These are phyloP conservation scores for Clavispora fructus DNA, from an alignment of 805 yeast genomes.

Conservation along the genomic window DNA sequence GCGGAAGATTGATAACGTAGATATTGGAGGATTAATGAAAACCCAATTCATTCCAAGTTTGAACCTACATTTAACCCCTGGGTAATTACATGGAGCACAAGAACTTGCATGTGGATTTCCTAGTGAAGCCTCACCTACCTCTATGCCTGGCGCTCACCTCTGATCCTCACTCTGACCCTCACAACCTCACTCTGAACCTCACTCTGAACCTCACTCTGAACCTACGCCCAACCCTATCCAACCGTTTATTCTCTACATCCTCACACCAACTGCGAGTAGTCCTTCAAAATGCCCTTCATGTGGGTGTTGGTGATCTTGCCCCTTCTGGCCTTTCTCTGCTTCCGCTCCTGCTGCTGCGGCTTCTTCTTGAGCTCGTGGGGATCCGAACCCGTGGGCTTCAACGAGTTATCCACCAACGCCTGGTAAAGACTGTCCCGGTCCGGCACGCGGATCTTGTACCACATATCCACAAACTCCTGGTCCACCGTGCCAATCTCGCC, in stretches of 20 bases:
- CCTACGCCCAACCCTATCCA: too few relatives aligned
- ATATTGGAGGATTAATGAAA: too few relatives aligned
- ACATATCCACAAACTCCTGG: slow-evolving; percentile 73
- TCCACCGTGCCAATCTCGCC: slow-evolving; percentile 69
- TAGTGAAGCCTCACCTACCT: too few relatives aligned
- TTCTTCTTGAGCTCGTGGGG: slow-evolving; percentile 84
- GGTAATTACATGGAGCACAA: too few relatives aligned
- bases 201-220: too few relatives aligned
- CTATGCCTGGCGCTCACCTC: too few relatives aligned
- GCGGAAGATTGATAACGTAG: too few relatives aligned
- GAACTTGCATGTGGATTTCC: too few relatives aligned
- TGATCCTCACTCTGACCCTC: too few relatives aligned
- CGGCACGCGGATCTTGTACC: slow-evolving; percentile 79
- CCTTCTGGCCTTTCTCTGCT: slow-evolving; percentile 86
- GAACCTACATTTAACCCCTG: too few relatives aligned
- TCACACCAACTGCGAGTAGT: slow-evolving; percentile 49
- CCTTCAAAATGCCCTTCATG: slow-evolving; percentile 92
- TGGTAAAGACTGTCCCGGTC: slow-evolving; percentile 76
- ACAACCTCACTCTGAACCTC: too few relatives aligned
- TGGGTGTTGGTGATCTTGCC: slow-evolving; percentile 95
- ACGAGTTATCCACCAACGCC: slow-evolving; percentile 71
- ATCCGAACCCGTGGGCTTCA: slow-evolving; percentile 96
- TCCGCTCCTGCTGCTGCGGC: slow-evolving; percentile 53
- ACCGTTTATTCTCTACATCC: neutral
- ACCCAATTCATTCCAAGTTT: too few relatives aligned